Conservation (phyloP, 2,329 filamentous ascomycete genomes). For the Herpotrichia juniperi region DNA sequence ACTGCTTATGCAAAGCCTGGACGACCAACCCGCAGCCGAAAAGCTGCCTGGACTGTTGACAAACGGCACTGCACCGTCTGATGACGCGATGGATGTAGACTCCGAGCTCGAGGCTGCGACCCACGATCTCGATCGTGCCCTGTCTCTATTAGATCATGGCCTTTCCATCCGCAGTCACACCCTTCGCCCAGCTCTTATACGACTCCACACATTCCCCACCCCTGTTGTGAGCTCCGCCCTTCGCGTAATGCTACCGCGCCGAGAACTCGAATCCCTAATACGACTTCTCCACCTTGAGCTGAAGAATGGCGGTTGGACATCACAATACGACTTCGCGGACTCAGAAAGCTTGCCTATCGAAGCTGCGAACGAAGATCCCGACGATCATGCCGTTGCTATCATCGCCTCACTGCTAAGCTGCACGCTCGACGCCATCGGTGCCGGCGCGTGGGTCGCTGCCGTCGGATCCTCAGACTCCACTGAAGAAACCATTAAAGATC, state of each 20-base stretch:
- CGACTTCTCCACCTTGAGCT: conserved; percentile 75
- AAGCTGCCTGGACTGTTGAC: conserved; percentile 49
- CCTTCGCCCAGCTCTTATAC: conserved; percentile 71
- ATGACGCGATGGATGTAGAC: conserved; percentile 41
- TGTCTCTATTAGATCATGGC: conserved; percentile 70
- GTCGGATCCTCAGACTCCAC: conserved; percentile 56
- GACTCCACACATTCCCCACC: conserved; percentile 70
- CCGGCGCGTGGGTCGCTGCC: conserved; percentile 70
- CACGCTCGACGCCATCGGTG: conserved; percentile 76
- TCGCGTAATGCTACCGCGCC: conserved; percentile 66
- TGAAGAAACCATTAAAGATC: conserved; percentile 67
- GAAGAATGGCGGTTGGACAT: conserved; percentile 76
- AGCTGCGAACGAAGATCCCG: conserved; percentile 57
- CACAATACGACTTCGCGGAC: conserved; percentile 68
- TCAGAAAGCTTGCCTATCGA: conserved; percentile 37
- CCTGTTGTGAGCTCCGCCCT: conserved; percentile 67
- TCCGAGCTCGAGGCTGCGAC: conserved; percentile 46
- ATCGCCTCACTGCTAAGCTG: conserved; percentile 74
- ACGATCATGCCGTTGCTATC: conserved; percentile 72
- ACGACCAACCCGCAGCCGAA: conserved; percentile 45
- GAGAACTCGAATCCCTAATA: conserved; percentile 74
- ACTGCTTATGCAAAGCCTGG: conserved; percentile 72
- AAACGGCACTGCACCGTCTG: conserved; percentile 28
- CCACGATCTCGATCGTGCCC: conserved; percentile 69
- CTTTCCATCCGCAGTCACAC: conserved; percentile 67